Evolutionary conservation across 306 rosid genomes (phyloP), one percentile per base, ranked within the genome.

Genomic region (Alnus glutinosa): DNA sequence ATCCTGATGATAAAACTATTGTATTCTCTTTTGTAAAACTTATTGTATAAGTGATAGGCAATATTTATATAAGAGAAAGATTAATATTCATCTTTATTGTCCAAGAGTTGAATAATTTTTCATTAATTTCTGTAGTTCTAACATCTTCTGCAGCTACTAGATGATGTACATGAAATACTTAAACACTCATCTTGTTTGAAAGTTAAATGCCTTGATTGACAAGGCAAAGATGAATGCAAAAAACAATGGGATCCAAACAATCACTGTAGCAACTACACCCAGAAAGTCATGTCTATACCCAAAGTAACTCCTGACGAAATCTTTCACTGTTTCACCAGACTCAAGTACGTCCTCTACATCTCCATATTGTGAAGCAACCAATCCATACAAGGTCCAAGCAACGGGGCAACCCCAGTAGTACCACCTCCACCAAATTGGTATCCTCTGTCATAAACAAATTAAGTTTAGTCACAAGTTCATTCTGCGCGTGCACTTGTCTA

Each of bases 371-470:
- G 98, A 89, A 61, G 86, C 78, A 28, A 88, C 80, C 84, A 92
- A 81, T 78, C 97, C 97, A 79, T 91, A 75, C 66, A 90, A 63
- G 19, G 97, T 90, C 97, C 97, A 94, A 57, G 97, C 79, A 34
- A 94, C 82, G 10, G 98, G 93, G 84, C 97, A 94, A 36, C 75
- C 61, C 97, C 97, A 92, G 23, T 69, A 90, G 84, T 88, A 92
- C 98, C 98, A 94, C 85, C 92, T 88, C 97, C 98, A 94, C 98
- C 98, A 92, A 48, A 87, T 69, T 9, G 97, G 98, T 81, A 90
- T 89, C 55, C 97, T 90, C 97, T 94, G 98, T 80, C 62, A 77
- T 32, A 49, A n/a, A 57, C 50, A 54, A 58, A 23, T 23, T 23
- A 23, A 14, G 12, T 11, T 63, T 5, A 63, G 42, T 66, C 13